phyloP scores from a whole-genome alignment of 2,329 filamentous ascomycete species.

The Cladorrhinum sp. region DNA sequence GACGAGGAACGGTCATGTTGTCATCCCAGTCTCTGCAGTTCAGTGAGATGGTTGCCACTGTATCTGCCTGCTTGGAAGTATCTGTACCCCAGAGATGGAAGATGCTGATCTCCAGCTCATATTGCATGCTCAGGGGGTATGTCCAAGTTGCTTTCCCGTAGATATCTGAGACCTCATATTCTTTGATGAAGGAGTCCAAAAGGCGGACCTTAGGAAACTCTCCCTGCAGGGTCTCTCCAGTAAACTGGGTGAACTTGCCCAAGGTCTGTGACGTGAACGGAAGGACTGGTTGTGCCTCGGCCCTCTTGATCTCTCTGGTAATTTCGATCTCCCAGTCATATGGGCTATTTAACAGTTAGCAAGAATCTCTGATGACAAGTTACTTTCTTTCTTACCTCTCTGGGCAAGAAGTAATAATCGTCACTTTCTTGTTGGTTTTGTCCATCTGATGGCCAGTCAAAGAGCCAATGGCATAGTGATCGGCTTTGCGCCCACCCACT shows the following conservation, averaged over 20 bases:
- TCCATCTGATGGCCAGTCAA: conserved; percentile 15
- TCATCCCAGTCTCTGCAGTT: conserved; percentile 34
- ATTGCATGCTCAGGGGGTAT: conserved; percentile 33
- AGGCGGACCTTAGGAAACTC: conserved; percentile 32
- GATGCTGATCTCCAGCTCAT: conserved; percentile 36
- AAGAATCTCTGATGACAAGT: neutral
- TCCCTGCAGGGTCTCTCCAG: conserved; percentile 12
- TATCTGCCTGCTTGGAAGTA: neutral
- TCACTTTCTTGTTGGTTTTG: conserved; percentile 19
- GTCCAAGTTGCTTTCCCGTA: conserved; percentile 35
- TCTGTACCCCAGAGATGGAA: conserved; percentile 33
- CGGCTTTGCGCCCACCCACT: neutral
- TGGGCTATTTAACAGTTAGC: conserved; percentile 28
- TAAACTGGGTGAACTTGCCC: conserved; percentile 27
- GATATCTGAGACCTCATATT: conserved; percentile 29
- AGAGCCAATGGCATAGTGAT: conserved; percentile 16
- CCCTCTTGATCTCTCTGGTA: conserved; percentile 24
- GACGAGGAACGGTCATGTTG: conserved; percentile 9
- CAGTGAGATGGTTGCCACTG: conserved; percentile 27
- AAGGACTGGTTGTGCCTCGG: conserved; percentile 16
- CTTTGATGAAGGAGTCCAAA: neutral
- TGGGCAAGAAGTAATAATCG: conserved; percentile 24
- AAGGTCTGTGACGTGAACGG: conserved; percentile 28
- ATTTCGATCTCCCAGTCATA: conserved; percentile 40
- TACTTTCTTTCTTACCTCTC: neutral